These are phyloP conservation scores for Fulvia fulva DNA, from an alignment of 2,329 filamentous ascomycete species.

Conservation along the genomic window DNA sequence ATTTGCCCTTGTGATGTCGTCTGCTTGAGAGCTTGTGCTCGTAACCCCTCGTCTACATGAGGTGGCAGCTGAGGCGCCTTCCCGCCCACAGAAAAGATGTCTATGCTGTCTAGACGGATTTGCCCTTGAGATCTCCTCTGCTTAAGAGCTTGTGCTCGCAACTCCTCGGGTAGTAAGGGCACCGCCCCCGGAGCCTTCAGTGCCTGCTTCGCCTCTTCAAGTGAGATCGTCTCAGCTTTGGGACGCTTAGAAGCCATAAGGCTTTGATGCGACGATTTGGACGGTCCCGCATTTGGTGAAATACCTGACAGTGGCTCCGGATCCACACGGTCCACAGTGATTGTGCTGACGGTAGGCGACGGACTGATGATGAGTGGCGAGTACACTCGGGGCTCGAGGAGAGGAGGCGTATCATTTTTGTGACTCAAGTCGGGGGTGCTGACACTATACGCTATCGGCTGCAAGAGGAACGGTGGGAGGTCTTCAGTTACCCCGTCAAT, in stretches of 20 bases:
- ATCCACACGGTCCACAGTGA: background rate
- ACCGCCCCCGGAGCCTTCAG: constrained; percentile 27
- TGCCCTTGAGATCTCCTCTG: constrained; percentile 19
- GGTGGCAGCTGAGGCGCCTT: background rate
- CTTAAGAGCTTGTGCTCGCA: constrained; percentile 23
- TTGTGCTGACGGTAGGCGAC: constrained; percentile 22
- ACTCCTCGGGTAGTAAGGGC: constrained; percentile 32
- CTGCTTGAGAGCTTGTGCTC: constrained; percentile 21
- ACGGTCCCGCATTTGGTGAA: background rate
- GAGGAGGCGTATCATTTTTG: constrained; percentile 2
- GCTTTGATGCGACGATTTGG: background rate
- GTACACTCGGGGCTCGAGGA: constrained; percentile 26
- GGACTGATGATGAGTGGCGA: constrained; percentile 27
- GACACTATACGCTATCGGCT: constrained; percentile 28
- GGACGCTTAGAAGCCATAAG: background rate
- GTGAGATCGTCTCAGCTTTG: constrained; percentile 23
- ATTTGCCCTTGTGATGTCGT: constrained; percentile 19
- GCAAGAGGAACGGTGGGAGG: constrained; percentile 22
- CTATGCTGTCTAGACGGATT: constrained; percentile 14
- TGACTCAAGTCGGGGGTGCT: constrained; percentile 26
- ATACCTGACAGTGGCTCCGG: background rate
- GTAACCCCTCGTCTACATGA: constrained; percentile 31
- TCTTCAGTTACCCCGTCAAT: constrained; percentile 20
- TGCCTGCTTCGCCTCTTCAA: constrained; percentile 26
- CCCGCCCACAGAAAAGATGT: constrained; percentile 4